Conservation (phyloP, 441 rosid species). For the Biscutella laevigata region DNA sequence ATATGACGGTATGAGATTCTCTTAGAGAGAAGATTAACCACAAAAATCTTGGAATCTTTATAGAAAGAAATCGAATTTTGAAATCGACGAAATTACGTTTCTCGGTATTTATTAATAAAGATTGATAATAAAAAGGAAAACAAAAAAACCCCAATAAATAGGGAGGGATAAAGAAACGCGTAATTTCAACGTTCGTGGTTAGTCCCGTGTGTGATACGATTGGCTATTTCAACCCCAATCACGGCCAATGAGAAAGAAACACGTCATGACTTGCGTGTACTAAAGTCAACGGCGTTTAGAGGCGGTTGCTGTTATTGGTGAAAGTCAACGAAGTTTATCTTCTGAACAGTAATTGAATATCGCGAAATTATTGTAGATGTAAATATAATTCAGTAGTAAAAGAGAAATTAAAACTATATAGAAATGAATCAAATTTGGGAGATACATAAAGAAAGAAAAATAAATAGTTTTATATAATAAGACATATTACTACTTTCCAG, state of each 20-base stretch:
- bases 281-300: conserved; percentile 17
- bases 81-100: conserved; percentile 13
- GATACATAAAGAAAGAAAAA: no score
- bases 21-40: not conserved
- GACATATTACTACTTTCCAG: conserved; percentile 12
- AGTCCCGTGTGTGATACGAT: conserved; percentile 7
- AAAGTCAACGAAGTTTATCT: conserved; percentile 22
- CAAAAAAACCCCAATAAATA: conserved; percentile 10
- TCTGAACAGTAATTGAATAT: no score
- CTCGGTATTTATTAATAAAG: conserved; percentile 12
- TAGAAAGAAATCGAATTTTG: conserved; percentile 7
- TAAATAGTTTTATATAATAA: not conserved
- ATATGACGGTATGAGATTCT: conserved; percentile 16
- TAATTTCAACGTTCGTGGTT: conserved; percentile 1
- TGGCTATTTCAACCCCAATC: not conserved
- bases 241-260: not conserved
- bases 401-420: no score
- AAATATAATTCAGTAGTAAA: no score
- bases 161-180: not conserved
- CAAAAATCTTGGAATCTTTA: conserved; percentile 7
- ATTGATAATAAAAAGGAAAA: not conserved
- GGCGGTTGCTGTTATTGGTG: not conserved
- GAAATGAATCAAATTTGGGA: not conserved
- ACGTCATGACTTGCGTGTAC: no score
- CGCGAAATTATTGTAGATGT: not conserved